Conservation (phyloP, 176 grass and related monocot genomes). For the Metroxylon sagu region DNA sequence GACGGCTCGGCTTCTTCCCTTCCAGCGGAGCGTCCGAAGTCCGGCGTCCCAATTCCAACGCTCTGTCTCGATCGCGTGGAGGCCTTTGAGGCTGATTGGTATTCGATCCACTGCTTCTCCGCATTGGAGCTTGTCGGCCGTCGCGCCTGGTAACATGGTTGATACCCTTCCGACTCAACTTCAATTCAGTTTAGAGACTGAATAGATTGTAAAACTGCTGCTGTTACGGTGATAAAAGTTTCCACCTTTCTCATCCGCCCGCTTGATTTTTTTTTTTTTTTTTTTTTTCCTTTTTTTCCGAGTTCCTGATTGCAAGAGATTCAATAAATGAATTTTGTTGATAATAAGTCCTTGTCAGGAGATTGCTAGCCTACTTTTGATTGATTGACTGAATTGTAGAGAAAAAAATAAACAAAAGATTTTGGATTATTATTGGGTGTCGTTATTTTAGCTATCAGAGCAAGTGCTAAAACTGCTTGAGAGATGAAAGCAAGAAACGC, state of each 20-base stretch:
- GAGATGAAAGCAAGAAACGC: too few relatives aligned
- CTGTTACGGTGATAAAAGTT: too few relatives aligned
- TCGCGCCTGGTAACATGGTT: not conserved
- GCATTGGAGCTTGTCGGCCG: not conserved
- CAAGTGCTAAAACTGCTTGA: too few relatives aligned
- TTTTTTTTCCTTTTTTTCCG: not conserved
- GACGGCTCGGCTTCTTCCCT: constrained; percentile 1
- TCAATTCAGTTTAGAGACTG: not conserved
- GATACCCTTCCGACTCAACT: not conserved
- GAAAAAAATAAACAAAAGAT: too few relatives aligned
- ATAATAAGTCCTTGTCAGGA: too few relatives aligned
- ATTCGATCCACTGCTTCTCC: not conserved
- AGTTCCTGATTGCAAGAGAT: not conserved
- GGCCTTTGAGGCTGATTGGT: not conserved
- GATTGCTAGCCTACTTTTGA: too few relatives aligned
- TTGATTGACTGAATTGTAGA: too few relatives aligned
- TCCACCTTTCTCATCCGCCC: too few relatives aligned
- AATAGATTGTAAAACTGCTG: not conserved
- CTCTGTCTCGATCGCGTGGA: not conserved
- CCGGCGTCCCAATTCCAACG: not conserved
- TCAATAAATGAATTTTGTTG: too few relatives aligned
- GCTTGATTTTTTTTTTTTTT: not conserved
- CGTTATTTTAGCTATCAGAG: too few relatives aligned
- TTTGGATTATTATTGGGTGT: too few relatives aligned
- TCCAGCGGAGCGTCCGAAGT: not conserved